Percentiles rank a stretch among this genome's conserved stretches.
These are phyloP conservation scores for Buxus sempervirens DNA, from an alignment of 164 flowering plant species.

Conservation along the genomic window DNA sequence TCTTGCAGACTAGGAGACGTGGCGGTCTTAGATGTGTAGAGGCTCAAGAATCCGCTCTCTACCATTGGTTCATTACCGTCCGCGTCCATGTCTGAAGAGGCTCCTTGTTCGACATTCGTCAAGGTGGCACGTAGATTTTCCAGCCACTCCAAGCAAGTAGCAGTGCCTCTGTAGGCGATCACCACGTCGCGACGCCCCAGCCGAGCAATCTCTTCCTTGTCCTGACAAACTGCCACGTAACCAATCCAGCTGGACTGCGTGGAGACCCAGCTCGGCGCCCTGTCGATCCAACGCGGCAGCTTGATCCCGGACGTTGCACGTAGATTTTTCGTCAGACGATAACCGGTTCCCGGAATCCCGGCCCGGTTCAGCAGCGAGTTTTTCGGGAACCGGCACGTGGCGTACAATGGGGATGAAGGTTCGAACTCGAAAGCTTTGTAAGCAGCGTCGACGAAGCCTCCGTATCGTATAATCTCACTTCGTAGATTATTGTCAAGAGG, in stretches of 20 bases:
- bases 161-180: conserved; percentile 67
- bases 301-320: conserved; percentile 57
- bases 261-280: conserved; percentile 40
- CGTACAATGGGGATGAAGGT: conserved; percentile 54
- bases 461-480: conserved; percentile 66
- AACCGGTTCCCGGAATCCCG: conserved; percentile 43
- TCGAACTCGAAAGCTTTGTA: conserved; percentile 63
- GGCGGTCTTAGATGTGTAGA: conserved; percentile 44
- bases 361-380: conserved; percentile 27
- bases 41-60: conserved; percentile 67
- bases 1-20: conserved; percentile 37
- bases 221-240: conserved; percentile 72
- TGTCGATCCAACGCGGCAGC: conserved; percentile 54
- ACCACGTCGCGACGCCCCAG: conserved; percentile 81
- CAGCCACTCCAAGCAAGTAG: conserved; percentile 79
- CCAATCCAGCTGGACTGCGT: conserved; percentile 74
- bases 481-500: conserved; percentile 66
- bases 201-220: conserved; percentile 51
- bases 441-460: conserved; percentile 65
- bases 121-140: conserved; percentile 71
- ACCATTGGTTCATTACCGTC: conserved; percentile 46
- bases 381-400: conserved; percentile 37
- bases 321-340: conserved; percentile 42
- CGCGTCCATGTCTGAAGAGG: not conserved
- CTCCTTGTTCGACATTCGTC: conserved; percentile 26